These are phyloP conservation scores for Astragalus membranaceus DNA, from an alignment of 306 rosid genomes.

Conservation along the genomic window DNA sequence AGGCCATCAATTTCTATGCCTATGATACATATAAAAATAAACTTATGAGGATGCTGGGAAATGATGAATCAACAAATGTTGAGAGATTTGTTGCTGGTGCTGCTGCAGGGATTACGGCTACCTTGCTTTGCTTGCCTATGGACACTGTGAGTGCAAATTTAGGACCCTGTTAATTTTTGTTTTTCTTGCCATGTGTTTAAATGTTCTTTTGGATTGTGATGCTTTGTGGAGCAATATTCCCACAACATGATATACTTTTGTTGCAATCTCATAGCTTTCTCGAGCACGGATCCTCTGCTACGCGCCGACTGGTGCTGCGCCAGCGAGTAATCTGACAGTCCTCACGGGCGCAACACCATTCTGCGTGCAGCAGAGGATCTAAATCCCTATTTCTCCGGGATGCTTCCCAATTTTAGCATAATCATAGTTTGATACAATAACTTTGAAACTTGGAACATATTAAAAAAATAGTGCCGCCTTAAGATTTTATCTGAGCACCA, in stretches of 20 bases:
- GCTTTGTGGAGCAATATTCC: background rate
- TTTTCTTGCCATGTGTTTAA: conserved; percentile 6
- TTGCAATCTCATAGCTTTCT: too few relatives aligned
- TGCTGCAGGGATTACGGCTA: conserved; percentile 87
- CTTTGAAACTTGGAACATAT: background rate
- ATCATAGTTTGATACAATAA: background rate
- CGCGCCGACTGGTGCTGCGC: too few relatives aligned
- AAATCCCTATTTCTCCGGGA: background rate
- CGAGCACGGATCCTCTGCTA: too few relatives aligned
- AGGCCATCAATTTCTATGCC: conserved; percentile 86
- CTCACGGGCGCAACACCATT: too few relatives aligned
- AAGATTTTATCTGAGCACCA: background rate
- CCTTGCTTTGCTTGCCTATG: conserved; percentile 88
- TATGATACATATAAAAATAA: conserved; percentile 80
- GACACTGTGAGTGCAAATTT: conserved; percentile 62
- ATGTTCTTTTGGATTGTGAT: conserved; percentile 11
- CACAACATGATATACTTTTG: too few relatives aligned
- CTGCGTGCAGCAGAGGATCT: too few relatives aligned
- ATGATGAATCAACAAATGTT: conserved; percentile 62
- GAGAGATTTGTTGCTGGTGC: conserved; percentile 96
- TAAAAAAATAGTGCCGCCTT: background rate
- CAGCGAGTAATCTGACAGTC: too few relatives aligned
- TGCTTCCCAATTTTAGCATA: conserved; percentile 8
- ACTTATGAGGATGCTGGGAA: conserved; percentile 47
- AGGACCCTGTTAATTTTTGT: background rate